Evolutionary conservation across 228 moss, liverwort and hornwort genomes (phyloP).

Genomic region (Sphagnum magellanicum): DNA sequence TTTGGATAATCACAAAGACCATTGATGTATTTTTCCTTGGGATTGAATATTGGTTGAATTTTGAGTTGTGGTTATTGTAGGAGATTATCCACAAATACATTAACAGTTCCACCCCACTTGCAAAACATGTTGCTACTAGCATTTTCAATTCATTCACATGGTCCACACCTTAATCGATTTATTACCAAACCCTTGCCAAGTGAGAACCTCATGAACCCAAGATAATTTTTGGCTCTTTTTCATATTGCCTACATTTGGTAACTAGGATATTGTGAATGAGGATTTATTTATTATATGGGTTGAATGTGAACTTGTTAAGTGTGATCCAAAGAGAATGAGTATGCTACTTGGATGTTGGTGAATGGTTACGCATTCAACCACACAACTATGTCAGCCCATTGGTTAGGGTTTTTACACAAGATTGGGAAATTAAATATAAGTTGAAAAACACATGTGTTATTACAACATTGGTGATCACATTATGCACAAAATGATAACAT

Average conservation of each 20-base stretch:
- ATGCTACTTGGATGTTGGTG: constrained; percentile 93
- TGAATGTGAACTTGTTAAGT: too few relatives aligned
- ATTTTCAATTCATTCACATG: constrained; percentile 79
- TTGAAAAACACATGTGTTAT: too few relatives aligned
- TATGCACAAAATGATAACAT: too few relatives aligned
- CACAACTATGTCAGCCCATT: constrained; percentile 94
- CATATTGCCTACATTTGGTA: neutral
- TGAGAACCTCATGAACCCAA: constrained; percentile 8
- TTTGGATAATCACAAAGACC: too few relatives aligned
- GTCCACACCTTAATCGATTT: constrained; percentile 62
- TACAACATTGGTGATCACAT: too few relatives aligned
- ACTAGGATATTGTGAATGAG: neutral
- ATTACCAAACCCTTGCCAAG: constrained; percentile 87
- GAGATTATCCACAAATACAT: constrained; percentile 69
- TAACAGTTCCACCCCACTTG: constrained; percentile 30
- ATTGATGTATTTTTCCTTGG: too few relatives aligned
- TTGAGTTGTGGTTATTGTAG: constrained; percentile 19
- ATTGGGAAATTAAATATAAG: constrained; percentile 45
- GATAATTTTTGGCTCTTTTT: neutral
- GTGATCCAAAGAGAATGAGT: constrained; percentile 86
- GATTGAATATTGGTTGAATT: too few relatives aligned
- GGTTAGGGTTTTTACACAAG: constrained; percentile 50
- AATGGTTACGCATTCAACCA: constrained; percentile 93
- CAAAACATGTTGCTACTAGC: constrained; percentile 63
- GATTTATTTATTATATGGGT: neutral